Evolutionary conservation across 2,329 filamentous ascomycete genomes (phyloP).

Genomic region (Claviceps sp.): DNA sequence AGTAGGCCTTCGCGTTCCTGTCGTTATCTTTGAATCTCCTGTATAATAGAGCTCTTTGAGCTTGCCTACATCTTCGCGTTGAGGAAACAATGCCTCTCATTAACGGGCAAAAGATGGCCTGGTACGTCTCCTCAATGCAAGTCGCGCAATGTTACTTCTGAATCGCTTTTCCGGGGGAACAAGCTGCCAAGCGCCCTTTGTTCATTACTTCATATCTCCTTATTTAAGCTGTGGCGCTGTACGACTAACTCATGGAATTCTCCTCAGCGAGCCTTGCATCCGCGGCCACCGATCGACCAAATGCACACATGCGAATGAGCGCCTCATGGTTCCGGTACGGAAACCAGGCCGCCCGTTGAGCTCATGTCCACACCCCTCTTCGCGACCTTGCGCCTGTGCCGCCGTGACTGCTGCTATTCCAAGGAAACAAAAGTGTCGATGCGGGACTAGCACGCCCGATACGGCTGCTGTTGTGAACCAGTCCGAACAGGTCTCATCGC

Average conservation of each 20-base stretch:
- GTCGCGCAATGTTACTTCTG: not conserved
- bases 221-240: not conserved
- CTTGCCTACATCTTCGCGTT: slow-evolving; percentile 1
- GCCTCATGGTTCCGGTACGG: slow-evolving; percentile 56
- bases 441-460: slow-evolving; percentile 22
- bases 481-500: slow-evolving; percentile 13
- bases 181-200: not conserved
- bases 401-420: slow-evolving; percentile 53
- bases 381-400: slow-evolving; percentile 46
- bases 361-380: slow-evolving; percentile 52
- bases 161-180: too few relatives aligned
- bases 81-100: slow-evolving; percentile 47
- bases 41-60: not conserved
- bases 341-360: slow-evolving; percentile 60
- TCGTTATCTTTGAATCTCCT: too few relatives aligned
- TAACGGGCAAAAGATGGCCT: slow-evolving; percentile 60
- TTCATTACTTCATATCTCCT: not conserved
- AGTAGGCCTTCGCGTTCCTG: not conserved
- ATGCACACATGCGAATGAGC: slow-evolving; percentile 55
- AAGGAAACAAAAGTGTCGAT: slow-evolving; percentile 42
- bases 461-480: slow-evolving; percentile 10
- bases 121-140: slow-evolving; percentile 34
- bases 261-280: slow-evolving; percentile 54
- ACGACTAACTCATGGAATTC: not conserved
- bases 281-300: slow-evolving; percentile 64